Conservation (phyloP, 2,329 filamentous ascomycete genomes). For the Colletotrichum neosansevieriae region DNA sequence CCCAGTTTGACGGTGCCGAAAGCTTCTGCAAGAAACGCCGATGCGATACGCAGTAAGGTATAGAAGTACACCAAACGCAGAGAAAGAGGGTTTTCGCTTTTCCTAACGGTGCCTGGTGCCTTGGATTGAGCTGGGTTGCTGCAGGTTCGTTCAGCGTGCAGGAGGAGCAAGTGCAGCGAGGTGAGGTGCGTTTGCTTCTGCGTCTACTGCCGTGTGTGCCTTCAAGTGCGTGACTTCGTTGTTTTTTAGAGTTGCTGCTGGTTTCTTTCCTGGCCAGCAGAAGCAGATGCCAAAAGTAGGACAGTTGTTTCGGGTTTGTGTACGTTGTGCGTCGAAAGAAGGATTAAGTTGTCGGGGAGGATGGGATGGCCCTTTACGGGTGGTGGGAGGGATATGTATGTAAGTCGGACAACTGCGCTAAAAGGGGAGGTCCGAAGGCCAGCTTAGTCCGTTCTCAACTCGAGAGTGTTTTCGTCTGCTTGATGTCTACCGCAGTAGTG, state of each 20-base stretch:
- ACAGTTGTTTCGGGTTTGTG: conserved; percentile 39
- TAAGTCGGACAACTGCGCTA: conserved; percentile 36
- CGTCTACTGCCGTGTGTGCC: not conserved
- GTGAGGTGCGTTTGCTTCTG: conserved; percentile 3
- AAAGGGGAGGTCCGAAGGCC: conserved; percentile 31
- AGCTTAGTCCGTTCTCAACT: conserved; percentile 20
- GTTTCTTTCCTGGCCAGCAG: conserved; percentile 39
- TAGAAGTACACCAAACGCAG: not conserved
- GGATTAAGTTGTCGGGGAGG: conserved; percentile 39
- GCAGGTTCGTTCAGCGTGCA: conserved; percentile 9
- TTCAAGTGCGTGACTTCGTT: conserved; percentile 6
- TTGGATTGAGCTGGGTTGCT: conserved; percentile 8
- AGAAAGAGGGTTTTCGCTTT: conserved; percentile 24
- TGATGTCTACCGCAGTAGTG: conserved; percentile 6
- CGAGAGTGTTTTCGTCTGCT: not conserved
- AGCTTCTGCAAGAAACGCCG: conserved; percentile 37
- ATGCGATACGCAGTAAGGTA: conserved; percentile 21
- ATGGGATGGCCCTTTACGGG: conserved; percentile 36
- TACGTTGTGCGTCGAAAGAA: conserved; percentile 37
- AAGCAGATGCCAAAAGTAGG: conserved; percentile 39
- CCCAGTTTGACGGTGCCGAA: conserved; percentile 35
- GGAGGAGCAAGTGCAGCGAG: conserved; percentile 10
- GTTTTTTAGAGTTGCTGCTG: conserved; percentile 32
- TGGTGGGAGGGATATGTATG: conserved; percentile 34
- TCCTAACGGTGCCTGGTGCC: conserved; percentile 15